Evolutionary conservation across 164 flowering plant species (phyloP), one percentile per base, ranked within the genome.

Genomic region (Nymphaea thermarum): DNA sequence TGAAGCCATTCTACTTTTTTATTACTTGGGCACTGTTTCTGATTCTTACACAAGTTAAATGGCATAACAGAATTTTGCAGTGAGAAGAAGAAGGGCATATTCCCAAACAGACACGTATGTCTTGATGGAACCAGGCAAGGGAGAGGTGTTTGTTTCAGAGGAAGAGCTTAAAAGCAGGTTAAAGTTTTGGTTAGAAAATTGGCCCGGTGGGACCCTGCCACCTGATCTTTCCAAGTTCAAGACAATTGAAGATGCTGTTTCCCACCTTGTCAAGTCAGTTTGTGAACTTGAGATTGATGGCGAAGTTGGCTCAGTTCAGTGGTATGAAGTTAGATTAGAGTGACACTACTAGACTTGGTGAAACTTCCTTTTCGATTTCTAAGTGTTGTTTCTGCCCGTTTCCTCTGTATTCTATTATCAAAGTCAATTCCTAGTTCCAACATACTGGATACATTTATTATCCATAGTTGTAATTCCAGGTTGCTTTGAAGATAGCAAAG

Each of bases 211-310:
- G 42, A 36, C 77, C 11, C 80, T 92, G 65, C 98, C 96, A 0
- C 86, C 82, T 5, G 96, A 92, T 71, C 95, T 92, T 65, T 86
- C 91, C 3, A 81, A 74, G 74, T 88, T 83, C 65, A 81, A 79
- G 42, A 68, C 77, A 65, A 71, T 77, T 11, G 90, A 88, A 67
- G 94, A 85, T 63, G 93, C 94, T 60, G 92, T 87, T 64, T 71
- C 85, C 6, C 86, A 74, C 82, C 80, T 91, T 10, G 83, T 93
- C 2, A 82, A 76, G 62, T 83, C 88, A 57, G 97, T 86, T 18
- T 93, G 97, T 67, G 98, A 91, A 72, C 90, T 93, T 45, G 94
- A 90, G 73, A 82, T 93, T 17, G 87, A 86, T 63, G 94, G 94
- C 11, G 93, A 89, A 71, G 88, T 86, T 17, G 96, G 98, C 67